Conservation (phyloP, 2,329 filamentous ascomycete genomes). For the Penicillium hordei region DNA sequence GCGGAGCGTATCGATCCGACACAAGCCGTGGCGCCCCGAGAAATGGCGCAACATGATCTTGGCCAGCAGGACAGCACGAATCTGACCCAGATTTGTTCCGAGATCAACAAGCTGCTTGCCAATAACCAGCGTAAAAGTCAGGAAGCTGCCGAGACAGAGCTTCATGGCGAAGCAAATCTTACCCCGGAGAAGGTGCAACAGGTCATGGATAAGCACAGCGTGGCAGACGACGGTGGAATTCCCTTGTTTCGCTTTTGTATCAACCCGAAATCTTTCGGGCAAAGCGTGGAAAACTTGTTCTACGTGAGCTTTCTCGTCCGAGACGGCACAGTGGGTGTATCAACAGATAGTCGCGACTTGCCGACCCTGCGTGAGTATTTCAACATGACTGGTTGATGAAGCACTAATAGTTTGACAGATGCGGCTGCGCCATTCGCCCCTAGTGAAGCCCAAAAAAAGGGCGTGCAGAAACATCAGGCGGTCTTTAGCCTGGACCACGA, state of each 20-base stretch:
- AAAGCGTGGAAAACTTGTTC: slow-evolving; percentile 95
- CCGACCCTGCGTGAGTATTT: slow-evolving; percentile 73
- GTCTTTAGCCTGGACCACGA: slow-evolving; percentile 84
- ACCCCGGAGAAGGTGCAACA: slow-evolving; percentile 42
- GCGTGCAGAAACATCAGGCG: slow-evolving; percentile 73
- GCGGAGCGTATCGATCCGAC: slow-evolving; percentile 65
- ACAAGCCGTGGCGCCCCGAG: slow-evolving; percentile 71
- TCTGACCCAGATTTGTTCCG: slow-evolving; percentile 73
- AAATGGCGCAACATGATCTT: slow-evolving; percentile 72
- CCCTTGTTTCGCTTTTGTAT: slow-evolving; percentile 83
- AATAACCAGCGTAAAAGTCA: slow-evolving; percentile 47
- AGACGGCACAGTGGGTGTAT: slow-evolving; percentile 76
- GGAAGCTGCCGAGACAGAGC: slow-evolving; percentile 50
- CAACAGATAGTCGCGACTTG: slow-evolving; percentile 68
- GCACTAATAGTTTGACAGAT: slow-evolving; percentile 36
- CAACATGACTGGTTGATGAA: not conserved
- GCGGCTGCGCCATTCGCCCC: slow-evolving; percentile 49
- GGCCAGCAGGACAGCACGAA: slow-evolving; percentile 75
- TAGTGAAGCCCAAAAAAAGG: slow-evolving; percentile 51
- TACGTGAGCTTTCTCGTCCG: slow-evolving; percentile 92
- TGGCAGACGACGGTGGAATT: slow-evolving; percentile 69
- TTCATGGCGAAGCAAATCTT: slow-evolving; percentile 32
- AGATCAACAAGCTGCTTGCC: slow-evolving; percentile 65
- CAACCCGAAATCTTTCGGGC: slow-evolving; percentile 86
- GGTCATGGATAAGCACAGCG: slow-evolving; percentile 64